phyloP scores from a whole-genome alignment of 441 rosid genomes.

The Brassica balearica region DNA sequence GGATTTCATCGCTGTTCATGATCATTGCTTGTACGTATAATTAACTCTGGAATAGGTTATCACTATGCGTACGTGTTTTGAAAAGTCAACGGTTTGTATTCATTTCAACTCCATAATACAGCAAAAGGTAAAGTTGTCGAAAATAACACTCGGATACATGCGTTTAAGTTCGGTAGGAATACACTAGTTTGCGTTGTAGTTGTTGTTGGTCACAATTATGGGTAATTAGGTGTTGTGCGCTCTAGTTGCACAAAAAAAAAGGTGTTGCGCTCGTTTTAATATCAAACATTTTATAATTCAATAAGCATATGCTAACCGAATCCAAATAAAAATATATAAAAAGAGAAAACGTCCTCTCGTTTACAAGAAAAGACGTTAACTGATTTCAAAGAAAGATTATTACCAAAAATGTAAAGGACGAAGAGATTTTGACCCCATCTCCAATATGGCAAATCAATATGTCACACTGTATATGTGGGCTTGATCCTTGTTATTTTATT shows the following conservation, averaged over 20 bases:
- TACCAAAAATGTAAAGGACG: conserved; percentile 11
- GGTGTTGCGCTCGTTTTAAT: conserved; percentile 19
- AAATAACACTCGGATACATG: not conserved
- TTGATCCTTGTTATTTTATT: conserved; percentile 15
- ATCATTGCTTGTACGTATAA: not conserved
- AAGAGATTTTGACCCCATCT: conserved; percentile 28
- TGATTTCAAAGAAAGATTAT: not conserved
- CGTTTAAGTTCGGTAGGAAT: not conserved
- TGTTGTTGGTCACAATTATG: conserved; percentile 37
- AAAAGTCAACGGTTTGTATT: not conserved
- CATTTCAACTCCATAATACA: not conserved
- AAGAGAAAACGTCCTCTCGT: conserved; percentile 30
- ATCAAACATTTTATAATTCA: conserved; percentile 8
- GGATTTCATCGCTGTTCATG: not conserved
- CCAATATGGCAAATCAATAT: conserved; percentile 15
- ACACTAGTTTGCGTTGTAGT: not conserved
- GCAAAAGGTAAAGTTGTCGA: not conserved
- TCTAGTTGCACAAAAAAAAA: not conserved
- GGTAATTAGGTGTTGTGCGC: conserved; percentile 28
- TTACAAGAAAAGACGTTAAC: conserved; percentile 32
- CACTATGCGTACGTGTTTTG: not conserved
- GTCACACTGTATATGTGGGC: conserved; percentile 9
- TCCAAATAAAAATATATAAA: not conserved
- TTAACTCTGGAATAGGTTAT: not conserved
- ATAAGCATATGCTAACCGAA: not conserved